Evolutionary conservation across 768 basidiomycete genomes (phyloP).

Genomic region (Auriscalpium orientale): DNA sequence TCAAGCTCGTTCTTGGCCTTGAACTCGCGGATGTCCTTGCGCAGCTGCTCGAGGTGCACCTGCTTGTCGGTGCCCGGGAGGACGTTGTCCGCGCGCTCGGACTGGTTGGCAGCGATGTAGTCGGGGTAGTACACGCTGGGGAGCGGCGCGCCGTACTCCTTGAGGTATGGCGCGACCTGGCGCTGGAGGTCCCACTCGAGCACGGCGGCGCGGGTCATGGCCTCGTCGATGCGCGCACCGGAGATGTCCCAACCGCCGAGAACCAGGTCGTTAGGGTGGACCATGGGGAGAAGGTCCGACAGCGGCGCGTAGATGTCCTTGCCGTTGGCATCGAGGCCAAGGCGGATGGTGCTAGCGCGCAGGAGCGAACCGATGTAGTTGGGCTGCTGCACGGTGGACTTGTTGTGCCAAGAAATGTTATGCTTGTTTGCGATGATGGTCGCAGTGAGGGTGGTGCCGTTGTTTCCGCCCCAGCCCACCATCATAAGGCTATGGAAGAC

Average conservation of each 20-base stretch:
- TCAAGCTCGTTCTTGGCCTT: conserved; percentile 78
- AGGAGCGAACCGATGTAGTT: conserved; percentile 98
- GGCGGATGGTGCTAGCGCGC: conserved; percentile 89
- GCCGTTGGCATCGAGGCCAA: conserved; percentile 74
- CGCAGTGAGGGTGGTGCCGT: conserved; percentile 88
- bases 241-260: conserved; percentile 99
- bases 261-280: conserved; percentile 96
- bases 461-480: conserved; percentile 96
- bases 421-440: conserved; percentile 95
- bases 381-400: conserved; percentile 84
- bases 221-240: conserved; percentile 72
- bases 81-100: conserved; percentile 90
- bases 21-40: conserved; percentile 91
- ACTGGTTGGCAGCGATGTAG: conserved; percentile 97
- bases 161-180: conserved; percentile 85
- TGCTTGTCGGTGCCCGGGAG: conserved; percentile 83
- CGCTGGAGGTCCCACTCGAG: conserved; percentile 96
- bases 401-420: conserved; percentile 92
- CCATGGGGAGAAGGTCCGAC: conserved; percentile 92
- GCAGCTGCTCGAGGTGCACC: conserved; percentile 84
- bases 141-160: conserved; percentile 69
- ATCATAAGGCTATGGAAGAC: conserved; percentile 72
- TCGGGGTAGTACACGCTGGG: conserved; percentile 97
- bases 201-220: conserved; percentile 90
- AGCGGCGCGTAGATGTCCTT: conserved; percentile 92